Evolutionary conservation across 2,329 filamentous ascomycete species (phyloP).

Genomic region (Aureobasidium namibiae): DNA sequence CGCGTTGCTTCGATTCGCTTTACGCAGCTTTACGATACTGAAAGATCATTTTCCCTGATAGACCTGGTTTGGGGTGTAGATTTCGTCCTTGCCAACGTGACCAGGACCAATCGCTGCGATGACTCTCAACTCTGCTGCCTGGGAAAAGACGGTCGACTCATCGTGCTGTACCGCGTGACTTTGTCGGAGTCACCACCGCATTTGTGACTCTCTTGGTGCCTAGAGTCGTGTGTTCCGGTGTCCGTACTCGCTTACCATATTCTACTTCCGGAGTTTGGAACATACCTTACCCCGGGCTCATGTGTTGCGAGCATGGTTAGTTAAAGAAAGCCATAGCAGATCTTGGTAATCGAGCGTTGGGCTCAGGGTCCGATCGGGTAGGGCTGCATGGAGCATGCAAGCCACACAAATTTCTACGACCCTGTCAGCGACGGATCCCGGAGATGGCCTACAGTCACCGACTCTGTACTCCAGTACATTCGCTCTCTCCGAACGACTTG

Average conservation of each 20-base stretch:
- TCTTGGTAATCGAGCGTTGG: conserved; percentile 7
- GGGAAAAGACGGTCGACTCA: not conserved
- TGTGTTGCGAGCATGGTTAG: not conserved
- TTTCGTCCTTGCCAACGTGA: not conserved
- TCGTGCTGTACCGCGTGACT: conserved; percentile 1
- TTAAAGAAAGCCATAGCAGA: conserved; percentile 1
- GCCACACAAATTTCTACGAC: not conserved
- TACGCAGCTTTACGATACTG: not conserved
- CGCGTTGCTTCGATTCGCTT: not conserved
- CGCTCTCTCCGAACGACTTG: not conserved
- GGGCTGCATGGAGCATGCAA: conserved; percentile 7
- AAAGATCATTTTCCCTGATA: not conserved
- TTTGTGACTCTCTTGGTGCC: not conserved
- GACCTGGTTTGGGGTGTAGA: not conserved
- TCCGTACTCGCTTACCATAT: not conserved
- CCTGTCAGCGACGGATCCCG: not conserved
- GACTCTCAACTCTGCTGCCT: not conserved
- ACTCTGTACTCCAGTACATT: not conserved
- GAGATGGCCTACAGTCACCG: not conserved
- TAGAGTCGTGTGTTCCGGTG: not conserved
- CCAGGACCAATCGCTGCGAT: not conserved
- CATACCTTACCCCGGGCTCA: not conserved
- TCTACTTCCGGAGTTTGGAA: not conserved
- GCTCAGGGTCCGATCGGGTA: conserved; percentile 1
- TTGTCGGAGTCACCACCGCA: not conserved